Base-by-base conservation (phyloP, 2,329 filamentous ascomycete species). In the Mollisia scopiformis region DNA sequence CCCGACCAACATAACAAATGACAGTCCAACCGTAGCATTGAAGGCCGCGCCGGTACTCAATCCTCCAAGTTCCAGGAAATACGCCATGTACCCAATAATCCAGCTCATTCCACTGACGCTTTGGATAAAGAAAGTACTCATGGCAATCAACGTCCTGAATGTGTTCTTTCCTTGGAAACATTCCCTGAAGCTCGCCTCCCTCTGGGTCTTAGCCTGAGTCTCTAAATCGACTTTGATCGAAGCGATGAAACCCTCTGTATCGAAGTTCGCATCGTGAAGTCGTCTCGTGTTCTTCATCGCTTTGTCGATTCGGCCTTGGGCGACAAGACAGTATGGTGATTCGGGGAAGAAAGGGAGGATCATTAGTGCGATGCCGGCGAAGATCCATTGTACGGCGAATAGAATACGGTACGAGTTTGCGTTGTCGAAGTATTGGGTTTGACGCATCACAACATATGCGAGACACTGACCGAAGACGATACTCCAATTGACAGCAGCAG, bases 361-460 rank as follows among this genome's bases (percentile, higher is more conserved):
- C 53, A 78, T 66, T 41, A 79, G 73, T 1, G 80, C 72, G 2
- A 79, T 77, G 33, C 78, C 59, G 2, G 79, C 78, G 78, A 79
- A 82, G 73, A 80, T 77, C 79, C 79, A 80, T 65, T 82, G 80
- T 21, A 81, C 62, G 1, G 73, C 76, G 58, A 80, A 81, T 0
- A 80, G 77, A 50, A 81, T 80, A 1, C 78, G 75, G 64, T 80
- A 82, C 2, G 79, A 75, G 43, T 57, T 57, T 3, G 61, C 47
- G 3, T 59, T 61, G 11, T 52, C 7, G 11, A 62, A 50, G 77
- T 78, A 80, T 65, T 81, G 71, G 43, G 79, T 66, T 52, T 65
- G 62, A 16, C 63, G 66, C 59, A 68, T 59, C 5, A 65, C 66
- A 2, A 66, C 61, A 53, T 68, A 68, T 19, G 64, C 67, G 6